Base-by-base conservation (phyloP, 2,329 filamentous ascomycete genomes). In the Gyromitra esculenta region DNA sequence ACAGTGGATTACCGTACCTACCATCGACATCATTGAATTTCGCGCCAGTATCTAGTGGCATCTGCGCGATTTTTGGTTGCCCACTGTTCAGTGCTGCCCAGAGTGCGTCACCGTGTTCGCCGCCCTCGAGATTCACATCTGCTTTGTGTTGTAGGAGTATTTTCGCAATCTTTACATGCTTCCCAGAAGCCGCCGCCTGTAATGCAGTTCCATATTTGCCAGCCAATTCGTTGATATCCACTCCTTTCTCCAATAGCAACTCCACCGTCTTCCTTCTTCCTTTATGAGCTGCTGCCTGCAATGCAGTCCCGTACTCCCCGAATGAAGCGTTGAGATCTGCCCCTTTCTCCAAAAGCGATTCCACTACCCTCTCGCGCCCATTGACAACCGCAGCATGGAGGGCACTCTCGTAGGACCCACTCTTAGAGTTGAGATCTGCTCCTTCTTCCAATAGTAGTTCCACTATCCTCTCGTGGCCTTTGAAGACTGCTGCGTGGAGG, bases 351-450 rank as follows among this genome's bases (percentile, higher is more conserved):
- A 76, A 48, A 5, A 76, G 52, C 15, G 59, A 48, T 37, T 54
- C 43, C 18, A 76, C 43, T 35, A 73, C 50, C 3, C 56, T 48
- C 37, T 57, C 50, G 50, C 56, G n/a, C 11, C 60, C 37, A 7
- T 8, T 0, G 5, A 9, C 18, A 2, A 39, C 25, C 41, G 69
- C 69, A 4, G 15, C 5, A 18, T 66, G n/a, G 39, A 66, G 8
- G 5, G 50, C 21, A 39, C 39, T 37, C 13, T 35, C 50, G 35
- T 45, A 59, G 9, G 31, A 15, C 11, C 54, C 56, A 25, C 67
- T 43, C 7, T 25, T 9, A n/a, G 13, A 15, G 43, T 77, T 73
- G 21, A 75, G 57, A 43, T 80, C 57, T 5, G 80, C 80, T 1
- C 78, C 80, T 50, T 50, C n/a, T n/a, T 50, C 45, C 5, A 50